Evolutionary conservation across 2,329 filamentous ascomycete species (phyloP).

Genomic region (Neofusicoccum umdonicola): DNA sequence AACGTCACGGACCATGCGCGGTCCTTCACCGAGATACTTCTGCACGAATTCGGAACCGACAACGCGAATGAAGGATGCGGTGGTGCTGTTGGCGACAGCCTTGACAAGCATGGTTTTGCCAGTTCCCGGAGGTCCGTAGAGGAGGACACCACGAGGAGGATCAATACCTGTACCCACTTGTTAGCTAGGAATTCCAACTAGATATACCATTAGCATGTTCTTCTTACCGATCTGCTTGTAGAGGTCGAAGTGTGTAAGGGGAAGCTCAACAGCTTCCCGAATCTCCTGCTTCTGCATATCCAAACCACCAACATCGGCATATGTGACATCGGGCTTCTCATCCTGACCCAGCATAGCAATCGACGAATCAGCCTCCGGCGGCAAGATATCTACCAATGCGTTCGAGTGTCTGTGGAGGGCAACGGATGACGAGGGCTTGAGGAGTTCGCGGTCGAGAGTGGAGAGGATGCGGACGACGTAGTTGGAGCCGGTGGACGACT

Average conservation of each 20-base stretch:
- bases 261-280: conserved; percentile 92
- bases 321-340: conserved; percentile 98
- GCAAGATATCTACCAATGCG: conserved; percentile 95
- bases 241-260: conserved; percentile 94
- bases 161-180: conserved; percentile 63
- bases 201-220: not conserved
- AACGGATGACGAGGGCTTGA: conserved; percentile 97
- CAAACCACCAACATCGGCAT: conserved; percentile 93
- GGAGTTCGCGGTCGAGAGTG: conserved; percentile 93
- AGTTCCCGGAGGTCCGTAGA: conserved; percentile 93
- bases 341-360: conserved; percentile 96
- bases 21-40: conserved; percentile 96
- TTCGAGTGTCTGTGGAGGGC: conserved; percentile 98
- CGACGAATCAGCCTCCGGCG: conserved; percentile 97
- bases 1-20: conserved; percentile 97
- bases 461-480: conserved; percentile 98
- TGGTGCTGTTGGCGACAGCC: conserved; percentile 96
- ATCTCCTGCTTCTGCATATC: conserved; percentile 99
- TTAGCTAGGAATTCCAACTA: conserved; percentile 1
- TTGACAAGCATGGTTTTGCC: conserved; percentile 98
- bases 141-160: conserved; percentile 89
- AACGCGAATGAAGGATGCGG: conserved; percentile 96
- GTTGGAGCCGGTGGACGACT: conserved; percentile 97
- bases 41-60: conserved; percentile 98
- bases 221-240: conserved; percentile 89